A percentile compares a stretch with the other conserved stretches of the same genome.
phyloP scores from a whole-genome alignment of 768 basidiomycete genomes.

The Botryobasidium botryosum region DNA sequence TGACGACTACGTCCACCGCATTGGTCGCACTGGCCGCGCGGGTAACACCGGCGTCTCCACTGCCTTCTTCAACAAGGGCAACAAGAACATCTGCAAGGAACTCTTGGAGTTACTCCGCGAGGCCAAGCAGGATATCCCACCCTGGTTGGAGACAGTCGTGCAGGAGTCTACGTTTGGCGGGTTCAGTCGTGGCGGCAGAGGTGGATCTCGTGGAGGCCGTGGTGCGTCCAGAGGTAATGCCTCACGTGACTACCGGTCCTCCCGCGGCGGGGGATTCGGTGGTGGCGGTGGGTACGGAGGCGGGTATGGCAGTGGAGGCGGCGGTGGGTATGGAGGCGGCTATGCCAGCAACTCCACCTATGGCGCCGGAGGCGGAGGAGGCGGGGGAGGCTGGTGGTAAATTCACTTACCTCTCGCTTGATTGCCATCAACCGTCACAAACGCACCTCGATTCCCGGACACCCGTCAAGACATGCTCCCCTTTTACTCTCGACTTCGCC shows the following conservation, averaged over 20 bases:
- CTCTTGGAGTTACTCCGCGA: slow-evolving; percentile 86
- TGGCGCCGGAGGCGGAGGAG: slow-evolving; percentile 20
- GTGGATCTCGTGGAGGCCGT: slow-evolving; percentile 41
- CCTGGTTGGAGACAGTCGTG: slow-evolving; percentile 77
- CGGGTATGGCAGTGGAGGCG: slow-evolving; percentile 24
- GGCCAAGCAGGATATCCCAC: slow-evolving; percentile 88
- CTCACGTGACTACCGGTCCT: slow-evolving; percentile 28
- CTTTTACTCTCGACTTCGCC: slow-evolving; percentile 11
- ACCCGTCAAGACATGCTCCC: not conserved
- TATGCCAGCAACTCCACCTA: slow-evolving; percentile 19
- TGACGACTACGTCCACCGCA: slow-evolving; percentile 97
- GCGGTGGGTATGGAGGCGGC: slow-evolving; percentile 16
- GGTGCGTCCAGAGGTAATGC: slow-evolving; percentile 27
- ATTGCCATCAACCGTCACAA: not conserved
- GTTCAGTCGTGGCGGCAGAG: slow-evolving; percentile 36
- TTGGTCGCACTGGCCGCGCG: slow-evolving; percentile 95
- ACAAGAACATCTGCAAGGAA: slow-evolving; percentile 82
- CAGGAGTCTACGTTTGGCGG: slow-evolving; percentile 40
- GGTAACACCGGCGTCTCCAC: slow-evolving; percentile 94
- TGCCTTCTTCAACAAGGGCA: slow-evolving; percentile 89
- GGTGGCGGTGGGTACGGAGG: slow-evolving; percentile 15
- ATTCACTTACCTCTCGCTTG: slow-evolving; percentile 10
- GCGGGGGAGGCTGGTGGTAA: slow-evolving; percentile 36
- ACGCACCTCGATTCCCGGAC: not conserved
- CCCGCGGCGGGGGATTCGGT: slow-evolving; percentile 16